A percentile compares a stretch with the other conserved stretches of the same genome.
Evolutionary conservation across 2,329 filamentous ascomycete species (phyloP).

Genomic region (Neodidymelliopsis sp.): DNA sequence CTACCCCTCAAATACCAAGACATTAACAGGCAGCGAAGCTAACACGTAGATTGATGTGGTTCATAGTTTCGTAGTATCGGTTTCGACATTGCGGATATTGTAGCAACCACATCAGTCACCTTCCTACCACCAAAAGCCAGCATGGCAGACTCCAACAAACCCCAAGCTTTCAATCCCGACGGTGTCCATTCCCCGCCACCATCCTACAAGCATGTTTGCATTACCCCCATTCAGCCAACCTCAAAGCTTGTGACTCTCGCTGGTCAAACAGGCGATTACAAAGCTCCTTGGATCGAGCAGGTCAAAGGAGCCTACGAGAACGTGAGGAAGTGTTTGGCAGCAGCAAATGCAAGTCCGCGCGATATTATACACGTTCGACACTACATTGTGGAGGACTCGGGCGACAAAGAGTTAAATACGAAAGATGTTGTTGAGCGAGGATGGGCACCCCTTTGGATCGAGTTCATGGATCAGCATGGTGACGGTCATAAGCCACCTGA

Average conservation of each 20-base stretch:
- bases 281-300: conserved; percentile 32
- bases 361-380: conserved; percentile 47
- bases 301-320: conserved; percentile 40
- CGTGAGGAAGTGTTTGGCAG: conserved; percentile 36
- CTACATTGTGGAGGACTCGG: conserved; percentile 47
- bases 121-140: not conserved
- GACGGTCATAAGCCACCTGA: conserved; percentile 47
- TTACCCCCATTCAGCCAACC: conserved; percentile 40
- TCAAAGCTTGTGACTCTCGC: conserved; percentile 44
- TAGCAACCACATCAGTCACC: not conserved
- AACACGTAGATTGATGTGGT: too few relatives aligned
- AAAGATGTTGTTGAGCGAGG: conserved; percentile 38
- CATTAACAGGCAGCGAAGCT: not conserved
- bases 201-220: conserved; percentile 41
- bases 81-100: too few relatives aligned
- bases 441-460: conserved; percentile 45
- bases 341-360: conserved; percentile 42
- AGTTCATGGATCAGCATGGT: conserved; percentile 45
- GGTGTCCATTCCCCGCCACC: conserved; percentile 35
- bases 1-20: conserved; percentile 18
- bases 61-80: too few relatives aligned
- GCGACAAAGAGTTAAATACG: conserved; percentile 30
- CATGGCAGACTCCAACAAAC: conserved; percentile 32
- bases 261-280: conserved; percentile 39
- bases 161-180: conserved; percentile 40